Base-by-base conservation (phyloP, 768 basidiomycete species). In the Boletus bicolor region DNA sequence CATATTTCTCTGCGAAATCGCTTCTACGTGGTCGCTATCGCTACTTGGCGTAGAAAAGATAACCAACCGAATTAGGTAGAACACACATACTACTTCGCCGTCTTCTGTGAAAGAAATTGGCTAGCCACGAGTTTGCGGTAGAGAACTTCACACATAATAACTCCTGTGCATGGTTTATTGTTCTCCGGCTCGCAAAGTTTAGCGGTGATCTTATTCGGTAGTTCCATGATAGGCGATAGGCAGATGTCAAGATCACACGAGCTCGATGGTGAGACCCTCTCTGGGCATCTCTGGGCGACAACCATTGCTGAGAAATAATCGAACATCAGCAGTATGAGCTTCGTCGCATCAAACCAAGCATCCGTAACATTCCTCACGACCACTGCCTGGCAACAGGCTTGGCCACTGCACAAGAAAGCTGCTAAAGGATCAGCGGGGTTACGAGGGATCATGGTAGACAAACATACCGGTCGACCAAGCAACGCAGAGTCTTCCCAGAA, bases 391-490 rank as follows among this genome's bases (percentile, higher is more conserved):
- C 19, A 80, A 64, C 49, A 86, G 68, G 47, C 81, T 75, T 19
- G 87, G 85, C 96, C 96, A 98, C 68, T 98, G 96, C 5, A 93
- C 90, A 49, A 98, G 68, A 68, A 98, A 97, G 35, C 90, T 90
- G 15, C 14, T 4, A 11, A 62, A 19, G 37, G 17, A 35, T 65
- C 15, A 56, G 36, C 7, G 3, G 19, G 14, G 35, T 53, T 26
- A 36, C 36, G 5, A 28, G 28, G 36, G 39, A 57, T 76, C 61
- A 58, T 78, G 82, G 80, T 75, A 88, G 88, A 17, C 85, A 87
- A 59, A 61, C 79, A 59, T 62, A 84, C 91, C 85, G 79, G 68
- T 98, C 93, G 6, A 89, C 93, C 32, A 96, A 74, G n/a, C 82
- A 82, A 45, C 83, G 80, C 28, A 98, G 77, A 36, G 98, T 75